Conservation (phyloP, 169 alveolate genomes). For the Condylostoma magnum region DNA sequence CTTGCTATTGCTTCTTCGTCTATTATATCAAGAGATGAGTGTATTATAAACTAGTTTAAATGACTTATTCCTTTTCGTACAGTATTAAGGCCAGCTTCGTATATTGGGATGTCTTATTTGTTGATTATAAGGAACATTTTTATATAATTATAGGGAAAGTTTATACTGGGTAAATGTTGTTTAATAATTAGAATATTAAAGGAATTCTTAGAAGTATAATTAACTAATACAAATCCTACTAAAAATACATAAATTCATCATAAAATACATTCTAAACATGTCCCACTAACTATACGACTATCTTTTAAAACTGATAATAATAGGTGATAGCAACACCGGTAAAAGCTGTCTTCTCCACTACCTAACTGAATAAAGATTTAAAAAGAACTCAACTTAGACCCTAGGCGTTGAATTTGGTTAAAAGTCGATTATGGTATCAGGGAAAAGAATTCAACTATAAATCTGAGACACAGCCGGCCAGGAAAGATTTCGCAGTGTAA, state of each 20-base stretch:
- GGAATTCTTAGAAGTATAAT: too few species aligned
- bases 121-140: slow-evolving; percentile 80
- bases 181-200: too few species aligned
- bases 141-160: too few species aligned
- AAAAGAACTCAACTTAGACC: slow-evolving; percentile 54
- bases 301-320: slow-evolving; percentile 59
- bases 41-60: slow-evolving; percentile 83
- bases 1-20: slow-evolving; percentile 79
- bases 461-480: slow-evolving; percentile 48
- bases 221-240: too few species aligned
- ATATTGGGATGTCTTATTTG: slow-evolving; percentile 85
- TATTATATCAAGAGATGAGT: slow-evolving; percentile 84
- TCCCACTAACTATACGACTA: too few species aligned
- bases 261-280: too few species aligned
- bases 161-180: too few species aligned
- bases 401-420: slow-evolving; percentile 75
- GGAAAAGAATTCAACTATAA: slow-evolving; percentile 29
- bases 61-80: slow-evolving; percentile 86
- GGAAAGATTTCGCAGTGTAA: slow-evolving; percentile 35
- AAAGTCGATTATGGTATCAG: slow-evolving; percentile 4
- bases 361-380: slow-evolving; percentile 56
- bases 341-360: slow-evolving; percentile 66
- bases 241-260: too few species aligned
- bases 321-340: slow-evolving; percentile 73
- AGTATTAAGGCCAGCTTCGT: slow-evolving; percentile 82